Percentiles rank a stretch among this genome's conserved stretches.
phyloP scores from a whole-genome alignment of 176 grass and related monocot species.

The Cenchrus fungigraminus region DNA sequence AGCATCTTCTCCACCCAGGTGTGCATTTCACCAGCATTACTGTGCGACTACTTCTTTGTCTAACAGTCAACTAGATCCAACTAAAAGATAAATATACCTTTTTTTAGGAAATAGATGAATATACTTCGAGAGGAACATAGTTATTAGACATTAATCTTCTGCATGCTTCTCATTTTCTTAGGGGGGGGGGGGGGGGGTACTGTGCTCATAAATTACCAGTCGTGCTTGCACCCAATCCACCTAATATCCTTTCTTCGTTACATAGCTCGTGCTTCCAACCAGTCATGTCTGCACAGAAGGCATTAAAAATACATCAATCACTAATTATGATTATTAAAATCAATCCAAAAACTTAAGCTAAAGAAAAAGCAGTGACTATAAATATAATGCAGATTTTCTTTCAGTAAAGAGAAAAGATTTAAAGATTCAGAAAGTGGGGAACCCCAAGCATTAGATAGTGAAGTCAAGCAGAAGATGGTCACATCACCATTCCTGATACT shows the following conservation, averaged over 20 bases:
- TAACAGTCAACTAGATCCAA: conserved; percentile 27
- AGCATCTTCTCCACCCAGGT: conserved; percentile 16
- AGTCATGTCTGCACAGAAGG: conserved; percentile 51
- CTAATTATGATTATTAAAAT: not conserved
- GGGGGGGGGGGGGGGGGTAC: not conserved
- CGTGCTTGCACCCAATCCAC: conserved; percentile 54
- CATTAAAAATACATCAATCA: conserved; percentile 12
- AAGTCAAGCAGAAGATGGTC: conserved; percentile 29
- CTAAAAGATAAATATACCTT: not conserved
- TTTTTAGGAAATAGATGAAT: not conserved
- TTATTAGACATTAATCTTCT: not conserved
- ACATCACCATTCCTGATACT: conserved; percentile 17
- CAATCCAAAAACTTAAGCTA: conserved; percentile 7
- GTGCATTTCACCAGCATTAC: conserved; percentile 14
- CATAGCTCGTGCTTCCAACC: conserved; percentile 47
- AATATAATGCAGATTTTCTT: not conserved
- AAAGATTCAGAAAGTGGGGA: not conserved
- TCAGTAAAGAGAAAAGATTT: not conserved
- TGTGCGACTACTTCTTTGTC: not conserved
- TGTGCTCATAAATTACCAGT: conserved; percentile 50
- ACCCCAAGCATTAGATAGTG: not conserved
- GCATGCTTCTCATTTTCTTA: not conserved
- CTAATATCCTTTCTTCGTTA: conserved; percentile 65
- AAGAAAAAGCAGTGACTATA: not conserved
- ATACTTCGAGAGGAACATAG: not conserved